A percentile compares a stretch with the other conserved stretches of the same genome.
These are phyloP conservation scores for Vigna unguiculata DNA, from an alignment of 306 rosid species.

Conservation along the genomic window DNA sequence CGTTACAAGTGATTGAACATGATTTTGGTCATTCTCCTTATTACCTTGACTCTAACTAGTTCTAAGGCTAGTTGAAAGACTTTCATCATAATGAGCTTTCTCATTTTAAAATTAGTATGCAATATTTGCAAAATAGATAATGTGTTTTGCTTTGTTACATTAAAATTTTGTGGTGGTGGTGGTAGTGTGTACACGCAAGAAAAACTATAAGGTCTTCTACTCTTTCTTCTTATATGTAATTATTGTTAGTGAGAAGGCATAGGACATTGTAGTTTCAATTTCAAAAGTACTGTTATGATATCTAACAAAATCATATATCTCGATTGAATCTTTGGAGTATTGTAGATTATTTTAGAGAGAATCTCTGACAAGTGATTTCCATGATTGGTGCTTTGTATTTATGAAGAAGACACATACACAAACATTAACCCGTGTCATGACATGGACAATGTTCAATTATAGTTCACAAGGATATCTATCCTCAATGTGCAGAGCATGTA, in stretches of 20 bases:
- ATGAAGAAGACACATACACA: background rate
- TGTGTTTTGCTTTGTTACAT: background rate
- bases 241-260: background rate
- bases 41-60: background rate
- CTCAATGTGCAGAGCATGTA: background rate
- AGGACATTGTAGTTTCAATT: background rate
- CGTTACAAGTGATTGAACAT: slow-evolving; percentile 2
- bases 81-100: background rate
- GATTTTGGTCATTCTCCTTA: background rate
- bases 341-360: background rate
- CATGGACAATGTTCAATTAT: background rate
- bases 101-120: background rate
- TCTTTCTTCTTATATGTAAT: background rate
- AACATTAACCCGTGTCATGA: background rate
- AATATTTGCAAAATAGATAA: background rate
- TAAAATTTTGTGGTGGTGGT: background rate
- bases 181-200: background rate
- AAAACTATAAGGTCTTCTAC: background rate
- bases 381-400: background rate
- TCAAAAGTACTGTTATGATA: background rate
- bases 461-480: background rate
- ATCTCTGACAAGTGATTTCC: background rate
- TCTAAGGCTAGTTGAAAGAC: background rate
- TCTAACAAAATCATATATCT: background rate
- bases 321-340: background rate